Evolutionary conservation across 768 basidiomycete genomes (phyloP).

Genomic region (Termitomyces sp.): DNA sequence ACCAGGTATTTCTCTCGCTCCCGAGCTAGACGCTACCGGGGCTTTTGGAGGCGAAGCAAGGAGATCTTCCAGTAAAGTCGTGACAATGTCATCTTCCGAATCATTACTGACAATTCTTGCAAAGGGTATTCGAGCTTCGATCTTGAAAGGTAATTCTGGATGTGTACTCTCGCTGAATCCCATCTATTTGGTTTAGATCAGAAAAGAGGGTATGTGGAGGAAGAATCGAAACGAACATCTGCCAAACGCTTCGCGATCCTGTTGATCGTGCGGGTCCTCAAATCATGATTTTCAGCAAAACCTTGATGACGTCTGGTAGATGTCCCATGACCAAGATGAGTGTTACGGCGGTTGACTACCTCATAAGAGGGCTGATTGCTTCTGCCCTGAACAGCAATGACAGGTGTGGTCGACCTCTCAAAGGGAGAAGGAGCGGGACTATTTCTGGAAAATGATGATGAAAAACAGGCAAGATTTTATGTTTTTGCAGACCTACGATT

Average conservation of each 20-base stretch:
- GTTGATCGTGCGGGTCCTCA: slow-evolving; percentile 34
- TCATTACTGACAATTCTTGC: slow-evolving; percentile 42
- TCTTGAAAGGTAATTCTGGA: slow-evolving; percentile 43
- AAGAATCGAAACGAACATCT: slow-evolving; percentile 42
- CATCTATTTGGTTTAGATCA: slow-evolving; percentile 44
- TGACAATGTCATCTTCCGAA: slow-evolving; percentile 60
- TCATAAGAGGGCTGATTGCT: slow-evolving; percentile 58
- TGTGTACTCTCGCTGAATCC: slow-evolving; percentile 60
- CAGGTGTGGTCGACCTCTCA: slow-evolving; percentile 8
- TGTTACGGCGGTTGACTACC: slow-evolving; percentile 46
- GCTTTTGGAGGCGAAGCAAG: slow-evolving; percentile 36
- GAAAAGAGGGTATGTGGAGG: neutral
- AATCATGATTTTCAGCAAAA: slow-evolving; percentile 18
- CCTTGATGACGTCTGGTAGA: slow-evolving; percentile 16
- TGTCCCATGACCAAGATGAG: slow-evolving; percentile 30
- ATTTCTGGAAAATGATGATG: neutral
- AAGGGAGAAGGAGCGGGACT: neutral
- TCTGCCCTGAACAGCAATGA: slow-evolving; percentile 55
- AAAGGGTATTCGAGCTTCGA: slow-evolving; percentile 43
- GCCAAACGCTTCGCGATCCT: slow-evolving; percentile 54
- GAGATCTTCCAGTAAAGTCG: slow-evolving; percentile 53
- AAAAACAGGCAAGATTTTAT: neutral
- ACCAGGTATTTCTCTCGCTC: slow-evolving; percentile 33
- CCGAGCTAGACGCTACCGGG: slow-evolving; percentile 30
- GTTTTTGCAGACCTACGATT: slow-evolving; percentile 6